Conservation (phyloP, 2,329 filamentous ascomycete genomes). For the Ceratocystis diversiconidia region DNA sequence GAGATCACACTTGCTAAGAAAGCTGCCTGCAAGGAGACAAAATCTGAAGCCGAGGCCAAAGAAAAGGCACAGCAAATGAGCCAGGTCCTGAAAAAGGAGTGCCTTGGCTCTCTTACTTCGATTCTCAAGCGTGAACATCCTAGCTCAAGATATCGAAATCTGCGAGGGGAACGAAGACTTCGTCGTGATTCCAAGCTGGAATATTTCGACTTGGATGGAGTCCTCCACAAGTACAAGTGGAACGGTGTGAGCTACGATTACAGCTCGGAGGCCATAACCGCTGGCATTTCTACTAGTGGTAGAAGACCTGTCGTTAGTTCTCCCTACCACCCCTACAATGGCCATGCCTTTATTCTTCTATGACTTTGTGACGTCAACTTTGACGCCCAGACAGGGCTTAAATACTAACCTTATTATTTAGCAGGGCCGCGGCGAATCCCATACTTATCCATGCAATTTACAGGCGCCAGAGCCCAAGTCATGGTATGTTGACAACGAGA, state of each 20-base stretch:
- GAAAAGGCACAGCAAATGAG: not conserved
- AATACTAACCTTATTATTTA: not conserved
- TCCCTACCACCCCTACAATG: not conserved
- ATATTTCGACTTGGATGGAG: not conserved
- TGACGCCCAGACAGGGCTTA: not conserved
- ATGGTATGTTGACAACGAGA: not conserved
- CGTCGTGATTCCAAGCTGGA: not conserved
- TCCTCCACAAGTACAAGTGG: not conserved
- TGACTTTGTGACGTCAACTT: not conserved
- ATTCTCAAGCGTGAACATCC: not conserved
- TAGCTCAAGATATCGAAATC: not conserved
- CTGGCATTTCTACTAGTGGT: constrained; percentile 4
- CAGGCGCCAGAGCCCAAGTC: not conserved
- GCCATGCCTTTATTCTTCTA: not conserved
- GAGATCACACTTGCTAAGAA: not conserved
- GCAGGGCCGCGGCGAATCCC: not conserved
- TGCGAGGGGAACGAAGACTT: not conserved
- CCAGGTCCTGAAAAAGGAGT: not conserved
- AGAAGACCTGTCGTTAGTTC: not conserved
- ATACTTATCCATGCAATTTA: not conserved
- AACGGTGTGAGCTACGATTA: not conserved
- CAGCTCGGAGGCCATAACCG: not conserved
- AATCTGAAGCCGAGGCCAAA: not conserved
- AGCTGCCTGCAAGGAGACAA: not conserved
- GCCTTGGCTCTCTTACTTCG: not conserved